These are phyloP conservation scores for Ailanthus altissimus DNA, from an alignment of 345 rosid species.

Conservation along the genomic window DNA sequence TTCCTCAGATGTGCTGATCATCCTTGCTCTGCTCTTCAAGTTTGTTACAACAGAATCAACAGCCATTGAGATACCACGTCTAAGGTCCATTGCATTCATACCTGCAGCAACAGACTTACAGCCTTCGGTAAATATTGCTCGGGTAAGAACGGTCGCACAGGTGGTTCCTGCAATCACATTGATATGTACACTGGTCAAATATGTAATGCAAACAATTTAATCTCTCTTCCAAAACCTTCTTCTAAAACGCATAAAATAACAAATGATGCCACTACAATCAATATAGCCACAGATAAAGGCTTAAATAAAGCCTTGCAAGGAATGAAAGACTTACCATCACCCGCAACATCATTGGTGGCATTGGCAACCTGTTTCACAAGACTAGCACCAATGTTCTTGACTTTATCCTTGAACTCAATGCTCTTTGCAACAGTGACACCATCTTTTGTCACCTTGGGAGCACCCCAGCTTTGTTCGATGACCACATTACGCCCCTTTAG, in stretches of 20 bases:
- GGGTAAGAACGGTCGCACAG: constrained; percentile 92
- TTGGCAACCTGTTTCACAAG: constrained; percentile 99
- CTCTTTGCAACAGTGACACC: constrained; percentile 99
- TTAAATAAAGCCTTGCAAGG: not conserved
- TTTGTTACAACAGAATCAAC: constrained; percentile 86
- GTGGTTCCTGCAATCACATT: constrained; percentile 71
- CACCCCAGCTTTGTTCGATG: constrained; percentile 92
- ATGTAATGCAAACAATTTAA: not conserved
- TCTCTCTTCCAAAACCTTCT: constrained; percentile 6
- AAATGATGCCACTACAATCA: not conserved
- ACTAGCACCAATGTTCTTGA: constrained; percentile 94
- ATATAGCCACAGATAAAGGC: not conserved
- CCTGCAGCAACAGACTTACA: constrained; percentile 99
- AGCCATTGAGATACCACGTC: constrained; percentile 93
- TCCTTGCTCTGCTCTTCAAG: constrained; percentile 87
- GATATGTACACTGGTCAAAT: not conserved
- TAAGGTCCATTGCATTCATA: constrained; percentile 92
- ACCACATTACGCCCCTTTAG: constrained; percentile 91
- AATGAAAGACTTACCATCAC: constrained; percentile 66
- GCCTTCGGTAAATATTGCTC: constrained; percentile 84
- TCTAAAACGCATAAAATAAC: not conserved
- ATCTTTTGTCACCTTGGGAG: constrained; percentile 97
- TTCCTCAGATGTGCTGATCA: constrained; percentile 98
- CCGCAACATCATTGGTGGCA: constrained; percentile 94
- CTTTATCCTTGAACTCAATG: constrained; percentile 85